Conservation (phyloP, 805 yeast species). For the Kazachstania africana region DNA sequence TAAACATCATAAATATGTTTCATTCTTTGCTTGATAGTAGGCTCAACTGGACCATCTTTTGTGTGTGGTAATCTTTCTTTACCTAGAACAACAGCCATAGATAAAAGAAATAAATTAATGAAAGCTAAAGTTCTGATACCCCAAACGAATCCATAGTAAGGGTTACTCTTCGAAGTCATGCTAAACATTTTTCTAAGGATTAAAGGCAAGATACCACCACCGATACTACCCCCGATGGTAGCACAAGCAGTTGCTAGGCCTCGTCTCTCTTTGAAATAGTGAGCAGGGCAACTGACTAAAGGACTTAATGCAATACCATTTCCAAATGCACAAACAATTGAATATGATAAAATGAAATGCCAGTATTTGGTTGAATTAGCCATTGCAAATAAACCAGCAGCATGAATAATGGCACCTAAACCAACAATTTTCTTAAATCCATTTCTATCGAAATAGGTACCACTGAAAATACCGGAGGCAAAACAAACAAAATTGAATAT, state of each 20-base stretch:
- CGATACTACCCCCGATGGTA: conserved; percentile 41
- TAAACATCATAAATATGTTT: conserved; percentile 17
- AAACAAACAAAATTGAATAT: conserved; percentile 39
- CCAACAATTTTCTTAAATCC: conserved; percentile 36
- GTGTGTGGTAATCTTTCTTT: conserved; percentile 37
- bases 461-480: conserved; percentile 39
- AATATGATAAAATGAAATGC: conserved; percentile 51
- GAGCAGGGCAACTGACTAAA: conserved; percentile 46
- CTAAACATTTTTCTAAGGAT: conserved; percentile 36
- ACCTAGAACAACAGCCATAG: conserved; percentile 25
- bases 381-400: conserved; percentile 39
- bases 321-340: conserved; percentile 44
- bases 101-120: conserved; percentile 29
- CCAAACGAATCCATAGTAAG: conserved; percentile 39
- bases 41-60: conserved; percentile 15
- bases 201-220: conserved; percentile 44
- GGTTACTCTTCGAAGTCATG: conserved; percentile 15
- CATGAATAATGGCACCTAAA: conserved; percentile 31
- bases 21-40: conserved; percentile 10
- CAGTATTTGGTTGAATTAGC: conserved; percentile 40
- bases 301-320: conserved; percentile 48
- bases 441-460: conserved; percentile 44
- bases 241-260: conserved; percentile 43
- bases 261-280: conserved; percentile 48
- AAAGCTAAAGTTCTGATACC: conserved; percentile 42